A percentile compares a stretch with the other conserved stretches of the same genome.
These are phyloP conservation scores for Xanthoparmelia taractica DNA, from an alignment of 495 filamentous ascomycete species.

Conservation along the genomic window DNA sequence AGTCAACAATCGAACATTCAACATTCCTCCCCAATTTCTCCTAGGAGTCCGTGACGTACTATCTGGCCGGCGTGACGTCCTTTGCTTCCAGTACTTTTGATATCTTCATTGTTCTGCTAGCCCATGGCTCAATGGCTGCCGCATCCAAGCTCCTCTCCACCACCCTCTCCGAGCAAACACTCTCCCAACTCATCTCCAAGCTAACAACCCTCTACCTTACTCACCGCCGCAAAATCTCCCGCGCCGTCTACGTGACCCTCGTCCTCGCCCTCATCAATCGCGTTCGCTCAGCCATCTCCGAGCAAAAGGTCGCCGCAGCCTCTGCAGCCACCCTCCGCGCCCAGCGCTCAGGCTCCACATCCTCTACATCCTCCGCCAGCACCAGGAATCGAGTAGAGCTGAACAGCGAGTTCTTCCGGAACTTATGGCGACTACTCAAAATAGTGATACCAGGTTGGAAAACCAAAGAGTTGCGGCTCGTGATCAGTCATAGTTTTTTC, in stretches of 20 bases:
- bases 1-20: background rate
- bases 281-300: slow-evolving; percentile 80
- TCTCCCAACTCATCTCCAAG: slow-evolving; percentile 65
- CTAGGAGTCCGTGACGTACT: background rate
- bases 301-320: slow-evolving; percentile 71
- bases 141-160: slow-evolving; percentile 67
- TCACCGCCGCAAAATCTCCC: slow-evolving; percentile 83
- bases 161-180: slow-evolving; percentile 54
- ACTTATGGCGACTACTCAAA: slow-evolving; percentile 65
- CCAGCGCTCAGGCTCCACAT: slow-evolving; percentile 52
- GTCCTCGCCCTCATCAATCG: slow-evolving; percentile 82
- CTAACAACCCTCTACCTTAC: slow-evolving; percentile 69
- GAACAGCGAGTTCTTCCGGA: slow-evolving; percentile 91
- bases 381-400: slow-evolving; percentile 78
- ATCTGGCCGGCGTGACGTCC: background rate
- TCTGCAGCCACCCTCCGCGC: slow-evolving; percentile 38
- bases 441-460: slow-evolving; percentile 86
- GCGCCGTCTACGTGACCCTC: slow-evolving; percentile 85
- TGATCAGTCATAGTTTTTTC: slow-evolving; percentile 82
- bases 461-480: slow-evolving; percentile 77
- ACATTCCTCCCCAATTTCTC: background rate
- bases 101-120: background rate
- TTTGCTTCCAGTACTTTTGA: background rate
- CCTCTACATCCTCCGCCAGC: slow-evolving; percentile 42
- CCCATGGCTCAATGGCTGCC: slow-evolving; percentile 52